These are phyloP conservation scores for Plasmodium blacklocki DNA, from an alignment of 169 alveolate genomes.

Conservation along the genomic window DNA sequence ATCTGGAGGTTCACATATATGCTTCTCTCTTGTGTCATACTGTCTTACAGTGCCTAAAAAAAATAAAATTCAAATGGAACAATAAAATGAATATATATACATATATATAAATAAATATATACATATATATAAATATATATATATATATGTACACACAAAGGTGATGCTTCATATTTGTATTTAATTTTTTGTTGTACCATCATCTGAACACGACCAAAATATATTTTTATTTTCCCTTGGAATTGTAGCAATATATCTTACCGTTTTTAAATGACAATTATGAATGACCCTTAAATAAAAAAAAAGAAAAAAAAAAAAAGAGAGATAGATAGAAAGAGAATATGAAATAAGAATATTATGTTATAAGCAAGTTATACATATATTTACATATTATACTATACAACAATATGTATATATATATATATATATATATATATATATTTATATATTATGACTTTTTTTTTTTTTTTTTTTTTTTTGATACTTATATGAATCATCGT, in stretches of 20 bases:
- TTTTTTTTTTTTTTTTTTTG: not conserved
- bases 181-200: conserved; percentile 40
- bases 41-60: conserved; percentile 33
- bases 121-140: not conserved
- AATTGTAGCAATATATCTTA: conserved; percentile 77
- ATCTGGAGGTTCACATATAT: conserved; percentile 15
- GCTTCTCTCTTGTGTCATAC: conserved; percentile 46
- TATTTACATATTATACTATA: too few species aligned
- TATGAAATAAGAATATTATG: too few species aligned
- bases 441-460: not conserved
- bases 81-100: not conserved
- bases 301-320: conserved; percentile 1
- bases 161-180: not conserved
- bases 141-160: not conserved
- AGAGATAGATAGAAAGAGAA: too few species aligned
- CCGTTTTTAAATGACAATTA: conserved; percentile 55
- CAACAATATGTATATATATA: not conserved
- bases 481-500: conserved; percentile 29
- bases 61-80: not conserved
- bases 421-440: not conserved
- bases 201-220: conserved; percentile 76
- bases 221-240: conserved; percentile 52
- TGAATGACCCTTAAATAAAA: conserved; percentile 12
- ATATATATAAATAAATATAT: not conserved
- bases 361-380: not conserved